Evolutionary conservation across 2,329 filamentous ascomycete genomes (phyloP).

Genomic region (Neofusicoccum sp.): DNA sequence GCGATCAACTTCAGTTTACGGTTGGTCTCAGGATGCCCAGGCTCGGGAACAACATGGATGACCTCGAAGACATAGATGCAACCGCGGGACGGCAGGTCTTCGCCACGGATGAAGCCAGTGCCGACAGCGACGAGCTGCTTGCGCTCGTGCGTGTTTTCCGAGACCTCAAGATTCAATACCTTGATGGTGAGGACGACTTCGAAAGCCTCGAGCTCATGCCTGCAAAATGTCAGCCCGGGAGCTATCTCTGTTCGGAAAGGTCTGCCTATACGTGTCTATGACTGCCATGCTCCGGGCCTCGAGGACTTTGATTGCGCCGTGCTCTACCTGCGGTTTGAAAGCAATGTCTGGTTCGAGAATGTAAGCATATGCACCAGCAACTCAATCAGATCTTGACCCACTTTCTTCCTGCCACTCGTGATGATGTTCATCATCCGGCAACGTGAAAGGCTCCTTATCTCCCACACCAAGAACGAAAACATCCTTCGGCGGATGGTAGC

Average conservation of each 20-base stretch:
- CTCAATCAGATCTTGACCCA: constrained; percentile 31
- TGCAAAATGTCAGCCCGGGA: constrained; percentile 25
- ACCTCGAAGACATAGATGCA: constrained; percentile 90
- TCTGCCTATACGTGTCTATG: constrained; percentile 63
- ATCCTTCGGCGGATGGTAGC: constrained; percentile 74
- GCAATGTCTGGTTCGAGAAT: constrained; percentile 45
- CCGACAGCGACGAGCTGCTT: constrained; percentile 82
- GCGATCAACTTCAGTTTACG: constrained; percentile 82
- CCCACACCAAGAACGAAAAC: constrained; percentile 79
- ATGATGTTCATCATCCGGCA: constrained; percentile 85
- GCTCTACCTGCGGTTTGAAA: constrained; percentile 69
- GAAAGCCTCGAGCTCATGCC: constrained; percentile 68
- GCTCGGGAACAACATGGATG: constrained; percentile 87
- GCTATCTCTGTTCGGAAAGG: neutral
- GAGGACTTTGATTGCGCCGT: constrained; percentile 75
- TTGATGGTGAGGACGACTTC: constrained; percentile 83
- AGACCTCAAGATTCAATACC: constrained; percentile 83
- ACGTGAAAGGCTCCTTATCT: constrained; percentile 69
- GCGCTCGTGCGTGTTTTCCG: constrained; percentile 86
- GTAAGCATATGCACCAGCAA: neutral
- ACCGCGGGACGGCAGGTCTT: constrained; percentile 85
- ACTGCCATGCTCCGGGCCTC: constrained; percentile 76
- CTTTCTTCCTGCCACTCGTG: constrained; percentile 77
- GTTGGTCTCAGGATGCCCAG: constrained; percentile 81
- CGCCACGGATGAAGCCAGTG: constrained; percentile 82